Percentiles rank a stretch among this genome's conserved stretches.
phyloP scores from a whole-genome alignment of 2,329 filamentous ascomycete genomes.

The Aspergillus pseudoterreus region DNA sequence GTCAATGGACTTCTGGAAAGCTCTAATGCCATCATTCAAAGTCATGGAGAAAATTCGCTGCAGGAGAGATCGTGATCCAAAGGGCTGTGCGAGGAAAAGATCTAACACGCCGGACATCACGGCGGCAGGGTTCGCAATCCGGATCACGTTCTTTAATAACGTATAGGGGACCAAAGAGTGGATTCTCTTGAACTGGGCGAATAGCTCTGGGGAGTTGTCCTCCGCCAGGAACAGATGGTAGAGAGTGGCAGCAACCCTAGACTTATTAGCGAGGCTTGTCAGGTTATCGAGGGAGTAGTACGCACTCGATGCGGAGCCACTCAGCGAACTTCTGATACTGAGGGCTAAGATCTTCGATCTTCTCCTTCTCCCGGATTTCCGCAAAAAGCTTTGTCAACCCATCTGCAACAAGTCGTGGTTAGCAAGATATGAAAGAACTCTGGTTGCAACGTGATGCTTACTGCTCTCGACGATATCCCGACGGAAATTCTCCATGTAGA shows the following conservation, averaged over 20 bases:
- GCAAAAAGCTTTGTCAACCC: conserved; percentile 88
- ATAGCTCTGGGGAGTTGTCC: conserved; percentile 95
- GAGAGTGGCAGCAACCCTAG: conserved; percentile 79
- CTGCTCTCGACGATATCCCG: conserved; percentile 67
- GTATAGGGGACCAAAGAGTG: conserved; percentile 93
- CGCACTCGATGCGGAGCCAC: conserved; percentile 86
- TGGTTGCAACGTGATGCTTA: conserved; percentile 42
- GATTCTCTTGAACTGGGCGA: conserved; percentile 88
- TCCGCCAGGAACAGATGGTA: conserved; percentile 97
- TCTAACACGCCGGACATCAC: conserved; percentile 97
- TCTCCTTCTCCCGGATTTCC: conserved; percentile 87
- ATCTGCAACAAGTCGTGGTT: conserved; percentile 45
- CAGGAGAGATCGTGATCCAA: conserved; percentile 82
- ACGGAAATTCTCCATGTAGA: conserved; percentile 88
- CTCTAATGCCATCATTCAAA: conserved; percentile 82
- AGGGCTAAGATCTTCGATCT: conserved; percentile 80
- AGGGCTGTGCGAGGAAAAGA: conserved; percentile 91
- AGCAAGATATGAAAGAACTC: conserved; percentile 27
- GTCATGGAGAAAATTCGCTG: conserved; percentile 93
- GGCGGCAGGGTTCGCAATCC: conserved; percentile 90
- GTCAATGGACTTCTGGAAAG: conserved; percentile 84
- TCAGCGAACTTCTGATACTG: conserved; percentile 98
- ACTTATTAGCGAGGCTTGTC: conserved; percentile 9
- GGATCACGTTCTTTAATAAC: conserved; percentile 92
- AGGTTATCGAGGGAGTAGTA: not conserved